These are phyloP conservation scores for Aureobasidium sp. DNA, from an alignment of 2,329 filamentous ascomycete species.

Conservation along the genomic window DNA sequence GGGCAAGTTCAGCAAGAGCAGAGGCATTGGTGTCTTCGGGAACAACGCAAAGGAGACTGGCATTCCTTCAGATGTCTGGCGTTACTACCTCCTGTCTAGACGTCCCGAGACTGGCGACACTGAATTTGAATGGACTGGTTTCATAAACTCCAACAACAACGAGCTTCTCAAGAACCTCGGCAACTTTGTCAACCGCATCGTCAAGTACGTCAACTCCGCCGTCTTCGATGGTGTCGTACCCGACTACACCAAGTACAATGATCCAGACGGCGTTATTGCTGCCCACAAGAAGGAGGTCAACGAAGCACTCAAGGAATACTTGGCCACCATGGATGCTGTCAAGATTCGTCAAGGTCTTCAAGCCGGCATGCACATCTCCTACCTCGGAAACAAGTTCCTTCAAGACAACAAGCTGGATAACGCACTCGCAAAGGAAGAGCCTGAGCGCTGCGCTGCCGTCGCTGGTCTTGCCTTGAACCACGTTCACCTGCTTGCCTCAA, in stretches of 20 bases:
- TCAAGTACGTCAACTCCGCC: conserved; percentile 67
- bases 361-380: conserved; percentile 60
- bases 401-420: conserved; percentile 58
- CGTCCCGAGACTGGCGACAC: conserved; percentile 80
- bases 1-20: conserved; percentile 88
- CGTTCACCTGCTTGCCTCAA: conserved; percentile 69
- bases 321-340: conserved; percentile 61
- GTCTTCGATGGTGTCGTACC: conserved; percentile 62
- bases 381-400: conserved; percentile 51
- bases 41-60: conserved; percentile 83
- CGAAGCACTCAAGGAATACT: conserved; percentile 57
- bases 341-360: conserved; percentile 62
- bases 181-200: conserved; percentile 50
- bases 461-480: conserved; percentile 78
- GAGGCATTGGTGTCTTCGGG: conserved; percentile 84
- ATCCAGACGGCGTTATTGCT: conserved; percentile 22
- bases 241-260: conserved; percentile 40
- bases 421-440: conserved; percentile 51
- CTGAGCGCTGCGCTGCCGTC: conserved; percentile 52
- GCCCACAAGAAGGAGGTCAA: conserved; percentile 56
- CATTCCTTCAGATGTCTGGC: conserved; percentile 79
- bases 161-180: conserved; percentile 72
- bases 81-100: conserved; percentile 81
- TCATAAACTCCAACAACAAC: conserved; percentile 80
- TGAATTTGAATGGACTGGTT: conserved; percentile 82